Percentiles rank a stretch among this genome's conserved stretches.
phyloP scores from a whole-genome alignment of 371 early-diverging fungal genomes.

The Ordospora colligata region DNA sequence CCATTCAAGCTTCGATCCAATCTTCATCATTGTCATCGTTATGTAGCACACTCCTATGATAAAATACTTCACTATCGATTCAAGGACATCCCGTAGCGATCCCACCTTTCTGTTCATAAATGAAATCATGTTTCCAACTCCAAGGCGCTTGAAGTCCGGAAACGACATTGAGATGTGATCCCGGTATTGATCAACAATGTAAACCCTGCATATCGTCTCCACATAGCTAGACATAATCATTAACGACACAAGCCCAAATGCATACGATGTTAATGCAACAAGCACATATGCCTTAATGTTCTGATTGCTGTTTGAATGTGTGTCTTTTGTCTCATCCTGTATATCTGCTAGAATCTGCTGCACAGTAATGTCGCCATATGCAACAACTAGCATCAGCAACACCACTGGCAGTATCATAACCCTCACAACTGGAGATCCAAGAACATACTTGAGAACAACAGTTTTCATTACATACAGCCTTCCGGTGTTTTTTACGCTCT shows the following conservation, averaged over 20 bases:
- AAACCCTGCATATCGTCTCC: background rate
- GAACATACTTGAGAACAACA: slow-evolving; percentile 14
- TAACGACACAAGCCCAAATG: background rate
- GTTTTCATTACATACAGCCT: background rate
- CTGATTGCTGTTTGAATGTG: background rate
- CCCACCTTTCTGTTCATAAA: slow-evolving; percentile 23
- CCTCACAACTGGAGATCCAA: slow-evolving; percentile 9
- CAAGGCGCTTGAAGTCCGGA: slow-evolving; percentile 25
- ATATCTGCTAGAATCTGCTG: background rate
- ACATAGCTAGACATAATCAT: background rate
- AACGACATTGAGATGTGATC: slow-evolving; percentile 7
- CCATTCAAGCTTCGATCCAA: background rate
- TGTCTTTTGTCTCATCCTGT: background rate
- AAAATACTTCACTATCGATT: background rate
- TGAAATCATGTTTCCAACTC: slow-evolving; percentile 25
- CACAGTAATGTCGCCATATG: slow-evolving; percentile 13
- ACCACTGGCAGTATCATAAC: slow-evolving; percentile 21
- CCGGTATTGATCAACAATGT: slow-evolving; percentile 4
- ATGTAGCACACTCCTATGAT: slow-evolving; percentile 1
- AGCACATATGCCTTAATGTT: background rate
- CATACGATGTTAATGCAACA: background rate
- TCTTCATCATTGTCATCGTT: background rate
- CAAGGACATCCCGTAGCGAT: background rate
- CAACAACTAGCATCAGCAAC: background rate
- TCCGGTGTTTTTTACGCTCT: background rate